These are phyloP conservation scores for Stephanodiscus triporus DNA, from an alignment of 108 stramenopile genomes.

Conservation along the genomic window DNA sequence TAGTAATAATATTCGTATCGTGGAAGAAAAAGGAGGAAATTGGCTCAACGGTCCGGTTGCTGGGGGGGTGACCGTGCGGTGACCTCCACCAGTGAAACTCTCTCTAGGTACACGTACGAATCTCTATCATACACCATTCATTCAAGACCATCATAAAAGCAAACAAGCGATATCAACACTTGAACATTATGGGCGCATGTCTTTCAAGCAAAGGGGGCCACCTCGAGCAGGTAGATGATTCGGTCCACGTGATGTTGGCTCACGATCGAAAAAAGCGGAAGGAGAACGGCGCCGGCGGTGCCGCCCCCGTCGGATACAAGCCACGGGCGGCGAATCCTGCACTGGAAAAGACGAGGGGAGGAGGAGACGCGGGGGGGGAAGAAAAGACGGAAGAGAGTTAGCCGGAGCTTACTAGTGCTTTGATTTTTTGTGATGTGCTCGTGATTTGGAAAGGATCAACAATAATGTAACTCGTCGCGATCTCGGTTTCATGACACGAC, in stretches of 20 bases:
- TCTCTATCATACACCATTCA: too few species aligned
- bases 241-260: slow-evolving; percentile 46
- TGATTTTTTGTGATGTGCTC: neutral
- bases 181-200: slow-evolving; percentile 28
- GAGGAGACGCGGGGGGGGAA: neutral
- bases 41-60: too few species aligned
- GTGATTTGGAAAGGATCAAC: neutral
- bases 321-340: slow-evolving; percentile 38
- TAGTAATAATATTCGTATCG: too few species aligned
- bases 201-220: slow-evolving; percentile 20
- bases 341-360: neutral
- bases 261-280: slow-evolving; percentile 42
- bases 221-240: slow-evolving; percentile 39
- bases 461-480: neutral
- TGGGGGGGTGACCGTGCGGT: too few species aligned
- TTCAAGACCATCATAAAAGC: too few species aligned
- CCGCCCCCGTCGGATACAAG: slow-evolving; percentile 19
- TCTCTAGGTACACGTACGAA: too few species aligned
- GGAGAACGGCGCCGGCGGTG: slow-evolving; percentile 13
- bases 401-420: neutral
- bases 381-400: neutral
- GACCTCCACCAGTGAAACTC: too few species aligned
- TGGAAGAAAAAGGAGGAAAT: too few species aligned
- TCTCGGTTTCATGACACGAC: neutral
- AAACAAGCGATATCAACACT: neutral